Percentiles rank a stretch among this genome's conserved stretches.
Conservation (phyloP, 2,329 filamentous ascomycete species). For the Escovopsis sp. region DNA sequence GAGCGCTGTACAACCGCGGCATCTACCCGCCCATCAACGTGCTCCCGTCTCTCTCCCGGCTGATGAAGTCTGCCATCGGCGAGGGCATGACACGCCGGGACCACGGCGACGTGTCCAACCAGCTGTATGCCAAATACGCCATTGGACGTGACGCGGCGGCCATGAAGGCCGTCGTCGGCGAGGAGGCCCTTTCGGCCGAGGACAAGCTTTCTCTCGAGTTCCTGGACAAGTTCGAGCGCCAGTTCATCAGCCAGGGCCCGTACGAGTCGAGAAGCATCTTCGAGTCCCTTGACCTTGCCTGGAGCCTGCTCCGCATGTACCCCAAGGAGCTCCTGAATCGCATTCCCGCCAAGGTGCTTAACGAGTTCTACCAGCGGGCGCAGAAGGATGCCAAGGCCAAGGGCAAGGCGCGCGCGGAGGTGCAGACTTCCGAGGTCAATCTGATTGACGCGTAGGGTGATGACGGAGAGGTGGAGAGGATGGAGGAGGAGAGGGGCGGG, state of each 20-base stretch:
- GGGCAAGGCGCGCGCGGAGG: constrained; percentile 37
- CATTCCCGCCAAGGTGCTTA: constrained; percentile 68
- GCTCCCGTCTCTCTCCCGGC: constrained; percentile 87
- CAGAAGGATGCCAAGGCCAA: constrained; percentile 47
- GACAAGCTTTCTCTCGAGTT: constrained; percentile 98
- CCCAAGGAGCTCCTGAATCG: constrained; percentile 97
- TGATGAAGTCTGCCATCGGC: constrained; percentile 99
- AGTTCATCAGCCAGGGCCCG: constrained; percentile 80
- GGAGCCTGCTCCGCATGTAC: constrained; percentile 92
- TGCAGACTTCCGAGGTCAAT: constrained; percentile 36
- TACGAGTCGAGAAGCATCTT: constrained; percentile 88
- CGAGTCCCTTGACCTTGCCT: constrained; percentile 89
- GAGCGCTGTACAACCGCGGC: constrained; percentile 86
- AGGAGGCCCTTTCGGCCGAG: constrained; percentile 87
- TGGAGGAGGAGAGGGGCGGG: too few species aligned
- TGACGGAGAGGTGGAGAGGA: too few species aligned
- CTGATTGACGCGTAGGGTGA: constrained; percentile 39
- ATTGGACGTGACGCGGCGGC: constrained; percentile 95
- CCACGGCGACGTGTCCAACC: constrained; percentile 96
- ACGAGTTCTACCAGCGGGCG: constrained; percentile 67
- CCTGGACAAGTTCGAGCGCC: constrained; percentile 93
- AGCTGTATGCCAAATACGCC: constrained; percentile 98
- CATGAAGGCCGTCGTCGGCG: constrained; percentile 99
- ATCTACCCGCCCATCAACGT: constrained; percentile 99
- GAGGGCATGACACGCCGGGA: constrained; percentile 94